Percentiles rank a stretch among this genome's conserved stretches.
phyloP scores from a whole-genome alignment of 768 basidiomycete species.

The Coprinellus micaceus region DNA sequence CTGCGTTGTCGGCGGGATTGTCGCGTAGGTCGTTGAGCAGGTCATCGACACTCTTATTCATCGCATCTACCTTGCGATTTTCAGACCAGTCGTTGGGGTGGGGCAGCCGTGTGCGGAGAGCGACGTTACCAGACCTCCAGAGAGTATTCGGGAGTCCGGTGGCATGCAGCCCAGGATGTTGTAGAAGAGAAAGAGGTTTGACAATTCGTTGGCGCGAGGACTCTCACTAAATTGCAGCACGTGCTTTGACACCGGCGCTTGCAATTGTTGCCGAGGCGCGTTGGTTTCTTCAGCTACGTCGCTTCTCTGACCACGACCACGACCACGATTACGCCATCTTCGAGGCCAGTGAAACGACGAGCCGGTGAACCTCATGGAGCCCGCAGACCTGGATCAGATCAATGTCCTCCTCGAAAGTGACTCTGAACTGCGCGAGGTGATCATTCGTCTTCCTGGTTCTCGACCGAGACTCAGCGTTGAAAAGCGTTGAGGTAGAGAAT shows the following conservation, averaged over 20 bases:
- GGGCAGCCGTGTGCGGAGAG: no score
- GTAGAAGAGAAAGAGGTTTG: no score
- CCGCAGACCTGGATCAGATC: slow-evolving; percentile 50
- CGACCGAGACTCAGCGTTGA: background rate
- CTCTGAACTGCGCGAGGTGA: slow-evolving; percentile 61
- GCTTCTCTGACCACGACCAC: no score
- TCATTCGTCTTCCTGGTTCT: slow-evolving; percentile 1
- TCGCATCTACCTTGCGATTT: background rate
- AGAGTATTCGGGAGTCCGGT: background rate
- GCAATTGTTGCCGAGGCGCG: no score
- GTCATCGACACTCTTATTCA: slow-evolving; percentile 36
- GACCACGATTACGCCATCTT: no score
- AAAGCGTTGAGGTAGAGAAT: slow-evolving; percentile 55
- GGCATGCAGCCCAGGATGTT: background rate
- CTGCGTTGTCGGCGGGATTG: slow-evolving; percentile 49
- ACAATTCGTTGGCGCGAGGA: no score
- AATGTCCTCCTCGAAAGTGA: slow-evolving; percentile 62
- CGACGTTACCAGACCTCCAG: no score
- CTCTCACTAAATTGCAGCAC: background rate
- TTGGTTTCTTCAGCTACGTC: no score
- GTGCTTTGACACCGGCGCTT: no score
- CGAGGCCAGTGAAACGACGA: no score
- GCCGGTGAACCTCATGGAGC: no score
- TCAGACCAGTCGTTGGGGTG: no score
- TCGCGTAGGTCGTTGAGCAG: slow-evolving; percentile 57